Percentiles rank a stretch among this genome's conserved stretches.
Conservation (phyloP, 176 grass and related monocot genomes). For the Raddia distichophylla region DNA sequence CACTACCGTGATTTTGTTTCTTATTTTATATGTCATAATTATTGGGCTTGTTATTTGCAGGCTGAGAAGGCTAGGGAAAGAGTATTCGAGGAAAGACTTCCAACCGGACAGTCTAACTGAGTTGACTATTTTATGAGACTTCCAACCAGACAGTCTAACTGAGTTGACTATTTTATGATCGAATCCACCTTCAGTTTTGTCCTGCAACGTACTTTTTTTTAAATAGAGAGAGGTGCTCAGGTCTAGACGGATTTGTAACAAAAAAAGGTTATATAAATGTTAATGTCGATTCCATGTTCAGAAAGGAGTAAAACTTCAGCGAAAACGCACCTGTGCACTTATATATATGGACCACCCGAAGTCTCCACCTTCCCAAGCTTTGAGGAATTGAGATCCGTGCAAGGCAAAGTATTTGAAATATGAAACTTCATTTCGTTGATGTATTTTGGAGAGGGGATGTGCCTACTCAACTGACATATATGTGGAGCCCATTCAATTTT, state of each 20-base stretch:
- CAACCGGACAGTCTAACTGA: constrained; percentile 26
- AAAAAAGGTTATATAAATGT: not conserved
- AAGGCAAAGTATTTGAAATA: too few relatives aligned
- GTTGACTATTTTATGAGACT: not conserved
- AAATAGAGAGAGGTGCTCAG: not conserved
- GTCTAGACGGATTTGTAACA: not conserved
- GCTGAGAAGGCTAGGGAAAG: constrained; percentile 52
- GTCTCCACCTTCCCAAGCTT: too few relatives aligned
- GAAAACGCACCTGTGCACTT: too few relatives aligned
- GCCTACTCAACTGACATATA: too few relatives aligned
- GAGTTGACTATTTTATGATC: not conserved
- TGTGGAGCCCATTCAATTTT: too few relatives aligned
- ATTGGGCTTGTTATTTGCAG: constrained; percentile 37
- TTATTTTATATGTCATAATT: not conserved
- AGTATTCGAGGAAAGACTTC: constrained; percentile 44
- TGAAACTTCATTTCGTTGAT: too few relatives aligned
- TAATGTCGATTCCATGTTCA: not conserved
- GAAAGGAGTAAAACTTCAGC: not conserved
- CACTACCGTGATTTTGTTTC: not conserved
- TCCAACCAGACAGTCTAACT: constrained; percentile 26
- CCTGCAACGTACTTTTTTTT: not conserved
- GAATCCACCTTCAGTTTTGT: not conserved
- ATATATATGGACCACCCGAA: too few relatives aligned
- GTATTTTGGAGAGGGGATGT: too few relatives aligned
- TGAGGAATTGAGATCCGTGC: too few relatives aligned